Conservation (phyloP, 257 asterid species). For the Solanum sitiens region DNA sequence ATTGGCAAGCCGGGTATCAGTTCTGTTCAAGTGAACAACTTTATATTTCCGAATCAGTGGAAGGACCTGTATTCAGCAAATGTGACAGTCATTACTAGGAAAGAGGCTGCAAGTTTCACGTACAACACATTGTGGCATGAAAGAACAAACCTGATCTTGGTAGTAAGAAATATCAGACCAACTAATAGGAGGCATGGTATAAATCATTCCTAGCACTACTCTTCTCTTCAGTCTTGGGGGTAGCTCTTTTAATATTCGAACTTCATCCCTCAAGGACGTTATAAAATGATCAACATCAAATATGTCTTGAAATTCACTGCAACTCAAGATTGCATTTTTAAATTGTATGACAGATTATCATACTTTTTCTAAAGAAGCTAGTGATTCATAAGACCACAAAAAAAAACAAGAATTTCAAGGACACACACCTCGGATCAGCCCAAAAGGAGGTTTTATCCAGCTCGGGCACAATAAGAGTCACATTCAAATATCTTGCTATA, state of each 20-base stretch:
- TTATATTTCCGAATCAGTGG: constrained; percentile 80
- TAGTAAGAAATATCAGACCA: constrained; percentile 95
- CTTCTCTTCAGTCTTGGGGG: constrained; percentile 83
- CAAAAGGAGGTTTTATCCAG: constrained; percentile 91
- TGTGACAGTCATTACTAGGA: not conserved
- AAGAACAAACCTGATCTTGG: constrained; percentile 49
- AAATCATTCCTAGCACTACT: constrained; percentile 62
- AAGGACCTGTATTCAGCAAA: constrained; percentile 55
- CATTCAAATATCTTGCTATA: constrained; percentile 89
- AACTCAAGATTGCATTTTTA: not conserved
- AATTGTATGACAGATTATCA: not conserved
- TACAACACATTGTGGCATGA: not conserved
- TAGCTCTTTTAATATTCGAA: constrained; percentile 80
- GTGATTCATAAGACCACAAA: not conserved
- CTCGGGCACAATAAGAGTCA: constrained; percentile 88
- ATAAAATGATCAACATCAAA: constrained; percentile 92
- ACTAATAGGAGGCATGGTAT: constrained; percentile 84
- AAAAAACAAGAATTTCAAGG: not conserved
- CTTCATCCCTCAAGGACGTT: constrained; percentile 88
- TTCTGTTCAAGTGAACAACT: constrained; percentile 87
- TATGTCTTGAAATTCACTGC: constrained; percentile 89
- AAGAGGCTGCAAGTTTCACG: not conserved
- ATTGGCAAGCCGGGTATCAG: constrained; percentile 90
- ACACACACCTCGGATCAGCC: constrained; percentile 88
- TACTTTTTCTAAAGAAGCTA: not conserved